Evolutionary conservation across 768 basidiomycete species (phyloP).

Genomic region (Tricholomella constricta): DNA sequence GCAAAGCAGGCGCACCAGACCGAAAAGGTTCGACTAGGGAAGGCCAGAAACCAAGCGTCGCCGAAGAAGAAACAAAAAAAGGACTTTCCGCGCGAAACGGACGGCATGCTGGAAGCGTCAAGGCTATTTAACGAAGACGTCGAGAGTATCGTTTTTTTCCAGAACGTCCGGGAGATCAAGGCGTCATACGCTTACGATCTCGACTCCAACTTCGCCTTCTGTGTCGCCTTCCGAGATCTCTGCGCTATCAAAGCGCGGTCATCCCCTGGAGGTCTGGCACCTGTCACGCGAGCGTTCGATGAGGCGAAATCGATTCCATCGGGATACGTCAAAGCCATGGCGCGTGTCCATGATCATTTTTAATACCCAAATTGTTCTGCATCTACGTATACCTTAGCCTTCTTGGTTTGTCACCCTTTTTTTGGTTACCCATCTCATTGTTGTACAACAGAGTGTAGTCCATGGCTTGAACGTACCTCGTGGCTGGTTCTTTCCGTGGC

Average conservation of each 20-base stretch:
- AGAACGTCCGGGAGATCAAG: constrained; percentile 46
- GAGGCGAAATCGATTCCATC: constrained; percentile 37
- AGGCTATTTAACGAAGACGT: constrained; percentile 31
- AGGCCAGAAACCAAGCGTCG: constrained; percentile 6
- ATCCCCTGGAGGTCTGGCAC: constrained; percentile 33
- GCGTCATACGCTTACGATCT: constrained; percentile 56
- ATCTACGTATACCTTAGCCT: not conserved
- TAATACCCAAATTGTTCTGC: not conserved
- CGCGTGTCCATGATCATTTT: not conserved
- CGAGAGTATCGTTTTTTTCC: constrained; percentile 24
- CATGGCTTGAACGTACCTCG: no score
- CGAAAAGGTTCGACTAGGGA: not conserved
- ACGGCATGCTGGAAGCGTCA: constrained; percentile 26
- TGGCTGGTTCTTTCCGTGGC: no score
- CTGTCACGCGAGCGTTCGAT: constrained; percentile 38
- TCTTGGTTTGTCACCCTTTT: not conserved
- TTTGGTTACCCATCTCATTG: not conserved
- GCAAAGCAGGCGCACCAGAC: constrained; percentile 21
- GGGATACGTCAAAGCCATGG: constrained; percentile 29
- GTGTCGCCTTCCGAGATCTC: constrained; percentile 53
- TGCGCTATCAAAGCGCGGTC: constrained; percentile 58
- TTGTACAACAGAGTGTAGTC: no score
- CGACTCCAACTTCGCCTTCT: constrained; percentile 46
- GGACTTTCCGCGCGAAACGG: constrained; percentile 21
- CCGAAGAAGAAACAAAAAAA: constrained; percentile 17